Evolutionary conservation across 352 stramenopile species (phyloP), one percentile per base, ranked within the genome.

Genomic region (Globisporangium paroecandrum): DNA sequence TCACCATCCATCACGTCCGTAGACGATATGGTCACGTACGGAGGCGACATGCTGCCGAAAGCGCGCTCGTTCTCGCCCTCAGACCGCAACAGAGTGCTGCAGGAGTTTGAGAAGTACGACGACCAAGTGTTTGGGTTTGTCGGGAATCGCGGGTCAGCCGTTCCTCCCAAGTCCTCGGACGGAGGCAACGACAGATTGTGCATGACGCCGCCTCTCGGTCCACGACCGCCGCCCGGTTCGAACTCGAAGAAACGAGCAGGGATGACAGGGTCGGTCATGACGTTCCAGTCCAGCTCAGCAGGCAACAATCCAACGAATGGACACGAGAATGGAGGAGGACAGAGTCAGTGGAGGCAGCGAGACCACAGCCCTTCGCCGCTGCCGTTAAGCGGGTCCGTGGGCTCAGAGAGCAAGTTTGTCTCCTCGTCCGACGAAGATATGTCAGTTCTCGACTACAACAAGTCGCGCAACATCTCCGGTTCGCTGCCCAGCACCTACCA

Each of bases 71-170:
- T 78, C 60, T 83, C 81, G 2, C 71, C 79, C n/a, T 68, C 69
- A 12, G 78, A 88, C 25, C 70, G 80, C 22, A 79, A 76, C 25
- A 78, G 76, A 27, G 67, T 81, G 29, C 58, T 81, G 3, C 76
- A 83, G 25, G 77, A 85, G 51, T 93, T 82, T 51, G 85, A 91
- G 41, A 75, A 64, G 53, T 93, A 93, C 69, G 85, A 93, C 36
- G 85, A 93, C 47, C 69, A 82, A 66, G 85, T 89, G 9, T 93
- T 93, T 74, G 74, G 72, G 3, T 78, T 90, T 54, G 20, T 43
- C 46, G 54, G 69, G 49, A 29, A 36, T 9, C 59, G 63, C 58
- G 59, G 66, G 59, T 46, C 56, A 10, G 27, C 72, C 64, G 57
- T 76, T 8, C 49, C 53, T 3, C 70, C 72, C 22, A 87, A 79